These are phyloP conservation scores for Calonectria honghensis DNA, from an alignment of 2,329 filamentous ascomycete species.

Conservation along the genomic window DNA sequence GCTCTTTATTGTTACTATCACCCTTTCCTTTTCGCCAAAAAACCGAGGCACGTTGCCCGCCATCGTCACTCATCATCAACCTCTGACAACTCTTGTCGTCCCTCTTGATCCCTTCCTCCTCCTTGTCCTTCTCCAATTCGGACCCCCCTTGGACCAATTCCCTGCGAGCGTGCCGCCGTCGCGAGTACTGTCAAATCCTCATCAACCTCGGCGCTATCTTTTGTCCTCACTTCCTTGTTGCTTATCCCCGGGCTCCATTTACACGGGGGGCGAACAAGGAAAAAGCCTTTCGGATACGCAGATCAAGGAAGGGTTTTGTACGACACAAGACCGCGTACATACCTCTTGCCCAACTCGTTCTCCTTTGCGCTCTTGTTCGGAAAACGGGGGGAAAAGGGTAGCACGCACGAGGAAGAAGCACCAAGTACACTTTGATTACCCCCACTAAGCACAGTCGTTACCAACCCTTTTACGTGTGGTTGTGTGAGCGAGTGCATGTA, in stretches of 20 bases:
- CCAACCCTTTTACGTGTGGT: constrained; percentile 3
- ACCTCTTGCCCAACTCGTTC: not conserved
- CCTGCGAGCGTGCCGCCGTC: not conserved
- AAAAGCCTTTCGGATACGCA: not conserved
- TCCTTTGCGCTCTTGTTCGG: not conserved
- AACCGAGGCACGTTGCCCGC: not conserved
- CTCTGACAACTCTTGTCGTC: constrained; percentile 4
- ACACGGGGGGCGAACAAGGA: not conserved
- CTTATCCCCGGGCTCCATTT: not conserved
- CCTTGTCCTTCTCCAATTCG: constrained; percentile 1
- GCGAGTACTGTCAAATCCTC: not conserved
- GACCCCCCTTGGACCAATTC: not conserved
- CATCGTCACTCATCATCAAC: not conserved
- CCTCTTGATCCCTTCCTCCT: not conserved
- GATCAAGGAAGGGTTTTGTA: too few relatives aligned
- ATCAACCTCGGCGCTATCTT: not conserved
- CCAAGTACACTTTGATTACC: constrained; percentile 1
- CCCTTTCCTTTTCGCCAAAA: not conserved
- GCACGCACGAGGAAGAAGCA: constrained; percentile 48
- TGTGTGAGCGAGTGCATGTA: constrained; percentile 25
- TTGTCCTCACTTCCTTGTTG: not conserved
- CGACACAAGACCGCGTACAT: not conserved
- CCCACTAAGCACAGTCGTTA: constrained; percentile 22
- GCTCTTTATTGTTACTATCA: not conserved
- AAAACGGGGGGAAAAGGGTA: not conserved